Base-by-base conservation (phyloP, 2,329 filamentous ascomycete species). In the Leptographium flavum region DNA sequence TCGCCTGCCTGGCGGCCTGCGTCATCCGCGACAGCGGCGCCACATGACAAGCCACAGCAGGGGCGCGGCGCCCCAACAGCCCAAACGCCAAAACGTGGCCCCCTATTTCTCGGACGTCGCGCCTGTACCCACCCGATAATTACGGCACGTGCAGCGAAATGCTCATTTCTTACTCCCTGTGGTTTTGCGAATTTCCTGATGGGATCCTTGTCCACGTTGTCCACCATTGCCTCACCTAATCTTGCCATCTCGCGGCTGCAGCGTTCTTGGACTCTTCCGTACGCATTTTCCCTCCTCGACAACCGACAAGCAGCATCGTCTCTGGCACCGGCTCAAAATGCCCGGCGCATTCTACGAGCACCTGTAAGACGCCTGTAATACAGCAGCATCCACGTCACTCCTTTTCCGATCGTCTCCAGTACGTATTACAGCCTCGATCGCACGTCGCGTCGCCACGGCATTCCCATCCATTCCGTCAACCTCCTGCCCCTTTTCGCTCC, bases 341-440 rank as follows among this genome's bases (percentile, higher is more conserved):
- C 47, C 47, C 39, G 46, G 49, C 45, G 49, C 47, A 39, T 42
- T 42, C 19, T 47, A 38, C 32, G 40, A 19, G 25, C 21, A 30
- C n/a, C n/a, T n/a, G n/a, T n/a, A n/a, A n/a, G n/a, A n/a, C n/a
- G n/a, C 21, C 39, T 9, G 17, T 28, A 17, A 7, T 28, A 4
- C 22, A 19, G 17, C 14, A 11, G 17, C 33, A 36, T 22, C 17
- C n/a, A 10, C 33, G 35, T 39, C 36, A 7, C 36, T 45, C 42
- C 27, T 33, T 44, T 32, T 32, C 42, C n/a, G 15, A 19, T 39
- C 25, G 8, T 30, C n/a, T n/a, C n/a, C 7, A 17, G 14, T 32
- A n/a, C n/a, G n/a, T n/a, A n/a, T n/a, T n/a, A n/a, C n/a, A n/a
- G n/a, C n/a, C n/a, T 31, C 7, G 3, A 32, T 32, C 17, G 17